Evolutionary conservation across 1,284 basidiomycete genomes (phyloP).

Genomic region (Naganishia liquefaciens): DNA sequence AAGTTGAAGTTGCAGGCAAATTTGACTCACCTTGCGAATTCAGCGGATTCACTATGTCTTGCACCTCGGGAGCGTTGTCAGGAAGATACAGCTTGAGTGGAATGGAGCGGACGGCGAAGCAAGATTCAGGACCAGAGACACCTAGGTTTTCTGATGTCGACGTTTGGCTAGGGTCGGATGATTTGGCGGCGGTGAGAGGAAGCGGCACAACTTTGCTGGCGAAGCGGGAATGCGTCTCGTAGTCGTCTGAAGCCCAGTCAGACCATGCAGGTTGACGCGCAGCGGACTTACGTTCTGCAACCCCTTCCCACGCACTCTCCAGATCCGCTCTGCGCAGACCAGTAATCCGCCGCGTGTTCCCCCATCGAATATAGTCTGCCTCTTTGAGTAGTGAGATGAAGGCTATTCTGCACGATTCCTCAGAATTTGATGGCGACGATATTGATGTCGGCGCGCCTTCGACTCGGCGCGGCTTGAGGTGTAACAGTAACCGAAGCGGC

Average conservation of each 20-base stretch:
- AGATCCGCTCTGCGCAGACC: conserved; percentile 82
- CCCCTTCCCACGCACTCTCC: conserved; percentile 91
- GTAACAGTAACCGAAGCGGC: conserved; percentile 75
- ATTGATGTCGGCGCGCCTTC: conserved; percentile 66
- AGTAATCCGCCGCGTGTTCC: conserved; percentile 88
- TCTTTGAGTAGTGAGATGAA: conserved; percentile 95
- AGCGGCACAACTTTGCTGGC: conserved; percentile 72
- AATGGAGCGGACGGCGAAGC: conserved; percentile 79
- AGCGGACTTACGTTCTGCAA: conserved; percentile 72
- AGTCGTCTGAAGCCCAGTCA: conserved; percentile 67
- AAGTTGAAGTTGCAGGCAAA: not conserved
- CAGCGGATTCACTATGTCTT: conserved; percentile 81
- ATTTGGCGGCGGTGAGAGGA: conserved; percentile 38
- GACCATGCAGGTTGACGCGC: not conserved
- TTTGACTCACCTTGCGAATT: conserved; percentile 37
- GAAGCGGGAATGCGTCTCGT: conserved; percentile 89
- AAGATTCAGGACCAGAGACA: conserved; percentile 54
- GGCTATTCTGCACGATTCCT: conserved; percentile 80
- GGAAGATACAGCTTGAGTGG: conserved; percentile 89
- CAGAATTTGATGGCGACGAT: conserved; percentile 68
- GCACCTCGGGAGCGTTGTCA: conserved; percentile 78
- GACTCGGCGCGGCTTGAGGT: conserved; percentile 66
- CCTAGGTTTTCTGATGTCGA: conserved; percentile 67
- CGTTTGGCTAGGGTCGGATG: conserved; percentile 55
- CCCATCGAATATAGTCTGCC: conserved; percentile 92